Conservation (phyloP, 2,329 filamentous ascomycete species). For the Pyrenophora seminiperda region DNA sequence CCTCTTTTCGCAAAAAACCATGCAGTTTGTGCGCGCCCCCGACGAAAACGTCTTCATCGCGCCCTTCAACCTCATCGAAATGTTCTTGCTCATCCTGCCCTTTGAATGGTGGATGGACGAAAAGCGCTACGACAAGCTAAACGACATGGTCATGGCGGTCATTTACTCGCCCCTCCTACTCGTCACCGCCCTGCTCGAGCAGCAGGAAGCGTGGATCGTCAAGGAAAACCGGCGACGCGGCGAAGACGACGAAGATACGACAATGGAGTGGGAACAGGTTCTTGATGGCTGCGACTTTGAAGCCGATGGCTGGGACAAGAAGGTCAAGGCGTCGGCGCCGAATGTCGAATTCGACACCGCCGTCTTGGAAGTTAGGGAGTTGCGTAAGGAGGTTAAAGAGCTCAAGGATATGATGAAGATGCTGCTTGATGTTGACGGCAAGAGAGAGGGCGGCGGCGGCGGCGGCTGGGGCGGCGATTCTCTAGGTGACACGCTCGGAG, state of each 20-base stretch:
- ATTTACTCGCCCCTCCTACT: constrained; percentile 85
- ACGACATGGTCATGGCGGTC: constrained; percentile 84
- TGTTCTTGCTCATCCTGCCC: constrained; percentile 75
- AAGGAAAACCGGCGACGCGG: constrained; percentile 75
- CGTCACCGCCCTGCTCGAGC: constrained; percentile 69
- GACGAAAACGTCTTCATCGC: constrained; percentile 99
- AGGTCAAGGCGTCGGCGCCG: constrained; percentile 73
- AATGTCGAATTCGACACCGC: constrained; percentile 81
- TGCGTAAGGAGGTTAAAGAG: constrained; percentile 53
- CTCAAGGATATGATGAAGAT: constrained; percentile 49
- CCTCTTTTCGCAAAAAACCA: constrained; percentile 89
- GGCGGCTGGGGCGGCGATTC: constrained; percentile 38
- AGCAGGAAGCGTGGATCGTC: constrained; percentile 60
- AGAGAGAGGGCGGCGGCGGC: constrained; percentile 7
- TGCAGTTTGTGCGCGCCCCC: constrained; percentile 94
- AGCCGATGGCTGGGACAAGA: constrained; percentile 82
- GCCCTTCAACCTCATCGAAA: constrained; percentile 91
- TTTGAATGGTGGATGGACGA: constrained; percentile 96
- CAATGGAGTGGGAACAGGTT: constrained; percentile 94
- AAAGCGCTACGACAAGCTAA: constrained; percentile 74
- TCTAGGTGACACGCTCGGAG: constrained; percentile 38
- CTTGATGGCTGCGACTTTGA: constrained; percentile 75
- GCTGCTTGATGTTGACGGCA: constrained; percentile 26
- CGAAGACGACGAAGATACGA: constrained; percentile 85
- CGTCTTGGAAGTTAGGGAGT: constrained; percentile 64